Percentiles rank a stretch among this genome's conserved stretches.
Evolutionary conservation across 305 asterid genomes (phyloP).

Genomic region (Salvia sclarea): DNA sequence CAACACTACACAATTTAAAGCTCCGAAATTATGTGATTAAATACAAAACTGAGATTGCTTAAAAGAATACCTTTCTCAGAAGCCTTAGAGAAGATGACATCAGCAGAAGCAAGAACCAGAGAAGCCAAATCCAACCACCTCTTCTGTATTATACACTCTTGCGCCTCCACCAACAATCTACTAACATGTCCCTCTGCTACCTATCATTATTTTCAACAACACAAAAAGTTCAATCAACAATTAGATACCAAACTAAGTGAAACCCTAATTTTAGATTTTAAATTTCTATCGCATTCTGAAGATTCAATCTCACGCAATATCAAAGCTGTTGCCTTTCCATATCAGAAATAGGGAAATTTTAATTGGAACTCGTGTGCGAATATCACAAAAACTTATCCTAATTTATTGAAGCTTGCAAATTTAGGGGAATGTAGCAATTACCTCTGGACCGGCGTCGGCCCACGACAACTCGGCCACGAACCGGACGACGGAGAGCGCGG

Average conservation of each 20-base stretch:
- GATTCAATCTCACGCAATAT: not conserved
- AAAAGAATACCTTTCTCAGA: constrained; percentile 71
- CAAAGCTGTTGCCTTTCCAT: not conserved
- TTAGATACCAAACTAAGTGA: not conserved
- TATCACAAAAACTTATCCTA: too few relatives aligned
- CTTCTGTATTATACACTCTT: constrained; percentile 58
- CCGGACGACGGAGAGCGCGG: constrained; percentile 71
- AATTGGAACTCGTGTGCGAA: too few relatives aligned
- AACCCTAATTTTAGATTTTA: not conserved
- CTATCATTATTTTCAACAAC: constrained; percentile 38
- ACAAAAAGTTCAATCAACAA: not conserved
- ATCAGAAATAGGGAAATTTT: not conserved
- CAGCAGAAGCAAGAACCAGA: constrained; percentile 82
- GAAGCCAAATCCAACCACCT: constrained; percentile 90
- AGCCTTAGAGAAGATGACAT: constrained; percentile 77
- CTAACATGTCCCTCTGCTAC: constrained; percentile 84
- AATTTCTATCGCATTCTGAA: not conserved
- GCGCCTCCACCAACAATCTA: constrained; percentile 75
- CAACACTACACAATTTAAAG: not conserved
- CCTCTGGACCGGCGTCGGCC: constrained; percentile 98
- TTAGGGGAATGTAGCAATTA: constrained; percentile 22
- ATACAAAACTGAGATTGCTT: not conserved
- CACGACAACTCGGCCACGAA: constrained; percentile 86
- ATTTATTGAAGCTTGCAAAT: not conserved
- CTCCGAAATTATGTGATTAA: not conserved